Evolutionary conservation across 2,329 filamentous ascomycete genomes (phyloP).

Genomic region (Tolypocladium album): DNA sequence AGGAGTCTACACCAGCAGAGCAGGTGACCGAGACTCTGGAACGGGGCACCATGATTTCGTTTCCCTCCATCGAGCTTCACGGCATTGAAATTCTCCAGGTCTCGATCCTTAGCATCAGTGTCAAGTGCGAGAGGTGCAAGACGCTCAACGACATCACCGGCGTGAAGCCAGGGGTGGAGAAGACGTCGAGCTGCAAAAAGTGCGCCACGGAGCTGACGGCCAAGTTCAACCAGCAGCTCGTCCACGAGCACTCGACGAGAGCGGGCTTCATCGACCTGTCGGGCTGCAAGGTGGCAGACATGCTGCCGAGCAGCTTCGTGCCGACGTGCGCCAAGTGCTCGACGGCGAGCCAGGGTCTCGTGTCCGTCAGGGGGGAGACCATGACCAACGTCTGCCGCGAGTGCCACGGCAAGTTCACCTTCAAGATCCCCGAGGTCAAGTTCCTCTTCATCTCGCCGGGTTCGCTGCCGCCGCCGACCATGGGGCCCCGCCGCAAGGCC

Average conservation of each 20-base stretch:
- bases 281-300: slow-evolving; percentile 63
- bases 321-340: slow-evolving; percentile 73
- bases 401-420: slow-evolving; percentile 71
- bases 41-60: slow-evolving; percentile 65
- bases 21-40: slow-evolving; percentile 31
- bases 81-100: slow-evolving; percentile 68
- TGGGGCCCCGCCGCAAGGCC: slow-evolving; percentile 32
- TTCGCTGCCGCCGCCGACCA: slow-evolving; percentile 26
- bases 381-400: slow-evolving; percentile 66
- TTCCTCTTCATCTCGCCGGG: slow-evolving; percentile 60
- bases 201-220: slow-evolving; percentile 42
- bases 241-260: slow-evolving; percentile 62
- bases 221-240: slow-evolving; percentile 54
- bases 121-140: slow-evolving; percentile 74
- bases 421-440: slow-evolving; percentile 67
- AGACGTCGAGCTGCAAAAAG: slow-evolving; percentile 45
- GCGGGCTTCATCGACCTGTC: slow-evolving; percentile 71
- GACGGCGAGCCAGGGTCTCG: slow-evolving; percentile 54
- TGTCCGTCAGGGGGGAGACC: slow-evolving; percentile 63
- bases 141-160: slow-evolving; percentile 59
- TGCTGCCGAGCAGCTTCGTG: slow-evolving; percentile 69
- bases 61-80: slow-evolving; percentile 67
- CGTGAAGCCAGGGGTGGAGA: slow-evolving; percentile 45
- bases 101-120: slow-evolving; percentile 51
- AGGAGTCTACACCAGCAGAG: slow-evolving; percentile 7